phyloP scores from a whole-genome alignment of 208 protist species.

The Wallacemonas collosoma region DNA sequence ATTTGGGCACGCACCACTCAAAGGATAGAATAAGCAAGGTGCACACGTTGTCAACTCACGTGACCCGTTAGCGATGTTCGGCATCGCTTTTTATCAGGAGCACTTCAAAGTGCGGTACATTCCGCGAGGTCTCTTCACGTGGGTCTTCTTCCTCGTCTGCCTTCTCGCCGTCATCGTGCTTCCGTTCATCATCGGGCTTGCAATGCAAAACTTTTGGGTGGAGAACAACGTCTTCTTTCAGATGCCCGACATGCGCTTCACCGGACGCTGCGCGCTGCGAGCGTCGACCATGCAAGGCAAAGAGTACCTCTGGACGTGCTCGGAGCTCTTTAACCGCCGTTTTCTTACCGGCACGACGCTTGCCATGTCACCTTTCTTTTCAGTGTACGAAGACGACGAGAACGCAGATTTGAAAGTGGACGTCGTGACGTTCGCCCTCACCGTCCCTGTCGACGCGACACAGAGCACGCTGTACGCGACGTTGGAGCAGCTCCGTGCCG shows the following conservation, averaged over 20 bases:
- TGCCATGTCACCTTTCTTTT: slow-evolving; percentile 57
- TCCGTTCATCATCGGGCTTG: slow-evolving; percentile 58
- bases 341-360: slow-evolving; percentile 41
- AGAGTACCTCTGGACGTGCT: slow-evolving; percentile 82
- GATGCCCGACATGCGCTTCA: slow-evolving; percentile 58
- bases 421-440: slow-evolving; percentile 47
- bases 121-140: slow-evolving; percentile 52
- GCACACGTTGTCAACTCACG: neutral
- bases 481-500: neutral
- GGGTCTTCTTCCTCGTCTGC: slow-evolving; percentile 64
- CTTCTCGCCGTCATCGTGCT: slow-evolving; percentile 58
- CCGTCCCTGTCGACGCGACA: slow-evolving; percentile 56
- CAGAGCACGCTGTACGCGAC: slow-evolving; percentile 26
- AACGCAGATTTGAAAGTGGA: slow-evolving; percentile 46
- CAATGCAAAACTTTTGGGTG: slow-evolving; percentile 86
- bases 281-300: slow-evolving; percentile 56
- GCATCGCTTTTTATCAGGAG: slow-evolving; percentile 60
- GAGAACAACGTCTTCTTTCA: slow-evolving; percentile 51
- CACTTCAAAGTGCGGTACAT: slow-evolving; percentile 76
- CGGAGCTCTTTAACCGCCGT: slow-evolving; percentile 53
- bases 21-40: too few species aligned
- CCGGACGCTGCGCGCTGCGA: slow-evolving; percentile 54
- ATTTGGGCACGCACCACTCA: neutral
- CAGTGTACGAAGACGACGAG: slow-evolving; percentile 49
- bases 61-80: neutral